These are phyloP conservation scores for Aspergillus vadensis DNA, from an alignment of 2,329 filamentous ascomycete genomes.

Conservation along the genomic window DNA sequence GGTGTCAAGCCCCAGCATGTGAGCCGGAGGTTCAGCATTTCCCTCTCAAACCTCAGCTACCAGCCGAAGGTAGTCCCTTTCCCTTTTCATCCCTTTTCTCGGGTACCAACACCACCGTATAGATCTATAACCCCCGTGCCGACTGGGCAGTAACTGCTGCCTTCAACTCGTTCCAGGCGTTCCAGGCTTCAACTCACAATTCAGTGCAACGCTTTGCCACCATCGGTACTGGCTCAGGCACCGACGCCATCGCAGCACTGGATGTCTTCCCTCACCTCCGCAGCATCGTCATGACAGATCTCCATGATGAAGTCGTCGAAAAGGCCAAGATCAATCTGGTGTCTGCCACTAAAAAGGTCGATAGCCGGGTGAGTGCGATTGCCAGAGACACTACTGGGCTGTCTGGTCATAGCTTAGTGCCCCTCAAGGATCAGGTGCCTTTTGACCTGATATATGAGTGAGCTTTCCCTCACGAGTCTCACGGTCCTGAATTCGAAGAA, in stretches of 20 bases:
- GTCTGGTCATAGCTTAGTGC: background rate
- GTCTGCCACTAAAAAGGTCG: background rate
- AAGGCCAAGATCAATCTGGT: background rate
- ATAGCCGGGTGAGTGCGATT: background rate
- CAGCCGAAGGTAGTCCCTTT: background rate
- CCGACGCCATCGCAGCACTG: background rate
- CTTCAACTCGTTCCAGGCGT: background rate
- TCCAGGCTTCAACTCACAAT: background rate
- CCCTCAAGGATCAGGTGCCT: background rate
- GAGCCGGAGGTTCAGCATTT: background rate
- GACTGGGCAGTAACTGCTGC: slow-evolving; percentile 5
- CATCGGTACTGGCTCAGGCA: slow-evolving; percentile 1
- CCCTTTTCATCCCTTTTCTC: too few species aligned
- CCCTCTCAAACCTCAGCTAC: background rate
- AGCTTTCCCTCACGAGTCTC: background rate
- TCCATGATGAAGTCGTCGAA: background rate
- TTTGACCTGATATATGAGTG: slow-evolving; percentile 1
- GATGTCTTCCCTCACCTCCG: background rate
- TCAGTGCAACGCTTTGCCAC: background rate
- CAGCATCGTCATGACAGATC: slow-evolving; percentile 1
- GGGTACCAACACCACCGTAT: background rate
- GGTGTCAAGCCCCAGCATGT: background rate
- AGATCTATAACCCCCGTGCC: background rate
- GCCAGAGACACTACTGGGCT: background rate
- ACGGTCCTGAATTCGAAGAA: background rate